Evolutionary conservation across 2,329 filamentous ascomycete genomes (phyloP).

Genomic region (Lecanosticta acicola): DNA sequence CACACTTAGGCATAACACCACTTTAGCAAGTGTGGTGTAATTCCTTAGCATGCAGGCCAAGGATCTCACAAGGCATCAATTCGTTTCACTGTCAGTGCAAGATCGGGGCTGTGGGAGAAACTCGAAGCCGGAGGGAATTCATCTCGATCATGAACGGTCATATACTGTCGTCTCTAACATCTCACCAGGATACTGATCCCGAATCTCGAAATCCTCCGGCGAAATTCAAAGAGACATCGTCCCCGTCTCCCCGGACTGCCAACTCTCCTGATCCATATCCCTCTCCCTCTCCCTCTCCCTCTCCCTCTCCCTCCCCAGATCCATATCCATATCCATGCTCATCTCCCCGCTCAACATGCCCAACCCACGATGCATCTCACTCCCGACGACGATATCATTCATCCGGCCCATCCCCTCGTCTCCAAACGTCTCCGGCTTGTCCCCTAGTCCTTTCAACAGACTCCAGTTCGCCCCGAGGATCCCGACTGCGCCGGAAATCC

Average conservation of each 20-base stretch:
- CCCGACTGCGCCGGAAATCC: constrained; percentile 42
- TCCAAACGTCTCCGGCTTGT: constrained; percentile 34
- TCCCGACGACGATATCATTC: not conserved
- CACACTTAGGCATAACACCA: too few species aligned
- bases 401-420: not conserved
- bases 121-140: too few species aligned
- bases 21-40: too few species aligned
- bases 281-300: not conserved
- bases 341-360: not conserved
- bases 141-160: too few species aligned
- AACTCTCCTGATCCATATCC: not conserved
- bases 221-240: not conserved
- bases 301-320: not conserved
- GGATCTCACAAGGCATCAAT: too few species aligned
- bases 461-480: constrained; percentile 41
- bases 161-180: not conserved
- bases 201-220: not conserved
- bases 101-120: too few species aligned
- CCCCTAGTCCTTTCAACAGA: constrained; percentile 41
- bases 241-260: not conserved
- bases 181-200: not conserved
- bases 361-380: not conserved
- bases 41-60: too few species aligned
- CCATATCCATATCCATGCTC: not conserved
- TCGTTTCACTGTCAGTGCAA: too few species aligned